Evolutionary conservation across 2,329 filamentous ascomycete genomes (phyloP), one percentile per base, ranked within the genome.

Genomic region (Colletotrichum somersetense): DNA sequence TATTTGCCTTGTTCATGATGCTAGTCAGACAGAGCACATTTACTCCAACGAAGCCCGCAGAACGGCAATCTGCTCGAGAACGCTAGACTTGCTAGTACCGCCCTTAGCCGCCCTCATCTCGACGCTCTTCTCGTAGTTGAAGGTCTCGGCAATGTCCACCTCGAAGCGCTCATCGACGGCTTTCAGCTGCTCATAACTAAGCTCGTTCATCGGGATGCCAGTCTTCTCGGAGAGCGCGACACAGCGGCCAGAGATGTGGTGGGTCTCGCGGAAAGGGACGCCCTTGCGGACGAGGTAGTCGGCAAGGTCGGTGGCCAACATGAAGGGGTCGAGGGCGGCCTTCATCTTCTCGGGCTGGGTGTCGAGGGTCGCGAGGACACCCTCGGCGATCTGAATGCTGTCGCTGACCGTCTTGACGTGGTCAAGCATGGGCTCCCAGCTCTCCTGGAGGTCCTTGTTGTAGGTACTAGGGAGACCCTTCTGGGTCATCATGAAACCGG

Each of bases 361-460:
- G 7, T 85, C 88, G 14, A 97, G 85, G 0, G 93, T 97, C 1
- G 90, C 89, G 5, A 97, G 85, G 6, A 97, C 92, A 66, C 95
- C 93, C 33, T 92, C 93, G 38, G 93, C 93, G 76, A 97, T 97
- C 81, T 92, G 90, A 66, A 97, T 88, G 78, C 92, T 94, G 85
- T 97, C 92, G 68, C 88, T 88, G 73, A 96, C 87, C 7, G 93
- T 96, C 87, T 95, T 93, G 81, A 95, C 89, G 80, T 91, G 89
- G 81, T 97, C 93, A 61, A 97, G 89, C 83, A 97, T 90, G n/a
- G 92, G 92, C 85, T 97, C 92, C 73, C 93, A 91, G 71, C 90
- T 92, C 83, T 97, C 94, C 82, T 97, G 94, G n/a, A 97, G 83
- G 81, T 97, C 94, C 83, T 97, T 97, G 86, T 97, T 96, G 86